Evolutionary conservation across 768 basidiomycete species (phyloP), one percentile per base, ranked within the genome.

Genomic region (Heimioporus sp.): DNA sequence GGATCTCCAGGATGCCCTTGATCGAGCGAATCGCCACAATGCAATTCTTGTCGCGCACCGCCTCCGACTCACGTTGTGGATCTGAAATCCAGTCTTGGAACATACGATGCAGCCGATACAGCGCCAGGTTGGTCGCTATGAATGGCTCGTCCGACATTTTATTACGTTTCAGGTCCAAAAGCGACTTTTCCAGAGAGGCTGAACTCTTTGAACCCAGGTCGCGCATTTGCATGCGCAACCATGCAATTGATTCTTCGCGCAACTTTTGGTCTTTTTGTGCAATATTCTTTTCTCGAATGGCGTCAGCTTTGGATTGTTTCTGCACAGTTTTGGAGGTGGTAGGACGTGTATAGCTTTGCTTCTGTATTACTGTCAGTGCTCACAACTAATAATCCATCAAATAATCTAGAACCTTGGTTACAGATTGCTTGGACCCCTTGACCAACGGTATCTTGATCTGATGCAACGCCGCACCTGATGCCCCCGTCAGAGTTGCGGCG

Each of bases 401-500:
- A 21, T 5, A 16, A 45, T 19, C 15, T 10, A 20, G 49, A 43
- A 62, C 61, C 55, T 62, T 68, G 2, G 50, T 21, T 24, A 28
- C 13, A 9, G 21, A 32, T 35, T 42, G 59, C 37, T 36, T 48
- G n/a, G 59, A 39, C 4, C 32, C 59, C 11, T 73, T 65, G 10
- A 74, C 75, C 2, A 75, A 57, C 1, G 73, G 69, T 51, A 88
- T 86, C n/a, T 76, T 70, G 31, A 82, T 75, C 46, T 76, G 77
- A 58, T 80, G 72, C 24, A 88, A 66, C 8, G 65, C 65, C 2
- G 70, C 73, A 2, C 86, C 87, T 0, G 73, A 74, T 6, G 85
- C 84, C 0, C 86, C 86, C 0, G 82, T 84, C 51, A 88, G 62
- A 1, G 83, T 85, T 36, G 76, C 78, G 10, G 86, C 85, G 40